Evolutionary conservation across 2,329 filamentous ascomycete species (phyloP).

Genomic region (Curvularia sp.): DNA sequence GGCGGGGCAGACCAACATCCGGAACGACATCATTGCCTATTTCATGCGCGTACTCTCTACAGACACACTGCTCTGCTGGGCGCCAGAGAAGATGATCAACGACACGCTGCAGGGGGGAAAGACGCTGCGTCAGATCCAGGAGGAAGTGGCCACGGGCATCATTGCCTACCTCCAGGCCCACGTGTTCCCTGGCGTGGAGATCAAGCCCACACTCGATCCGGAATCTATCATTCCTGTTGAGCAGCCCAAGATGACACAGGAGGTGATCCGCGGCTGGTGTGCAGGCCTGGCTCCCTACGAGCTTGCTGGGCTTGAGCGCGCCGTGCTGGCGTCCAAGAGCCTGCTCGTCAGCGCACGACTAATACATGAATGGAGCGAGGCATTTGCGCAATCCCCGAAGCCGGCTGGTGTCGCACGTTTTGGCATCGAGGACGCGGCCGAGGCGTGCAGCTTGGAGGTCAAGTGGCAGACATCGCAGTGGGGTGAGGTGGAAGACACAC

Average conservation of each 20-base stretch:
- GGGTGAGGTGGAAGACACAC: conserved; percentile 98
- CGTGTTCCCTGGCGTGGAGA: conserved; percentile 84
- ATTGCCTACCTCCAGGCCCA: conserved; percentile 72
- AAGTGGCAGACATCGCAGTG: conserved; percentile 88
- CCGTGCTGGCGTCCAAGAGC: conserved; percentile 84
- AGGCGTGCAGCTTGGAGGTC: conserved; percentile 81
- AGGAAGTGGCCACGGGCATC: conserved; percentile 71
- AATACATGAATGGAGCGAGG: conserved; percentile 86
- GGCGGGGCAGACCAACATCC: conserved; percentile 58
- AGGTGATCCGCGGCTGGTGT: conserved; percentile 81
- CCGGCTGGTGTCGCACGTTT: conserved; percentile 60
- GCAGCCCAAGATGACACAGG: conserved; percentile 76
- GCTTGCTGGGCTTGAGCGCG: conserved; percentile 84
- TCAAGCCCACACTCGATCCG: conserved; percentile 80
- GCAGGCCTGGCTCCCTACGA: conserved; percentile 75
- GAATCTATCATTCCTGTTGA: conserved; percentile 76
- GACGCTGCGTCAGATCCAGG: conserved; percentile 75
- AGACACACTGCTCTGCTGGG: conserved; percentile 93
- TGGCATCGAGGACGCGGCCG: conserved; percentile 81
- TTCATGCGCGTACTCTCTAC: conserved; percentile 89
- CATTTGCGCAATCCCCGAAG: conserved; percentile 62
- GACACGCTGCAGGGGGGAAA: conserved; percentile 54
- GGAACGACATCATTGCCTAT: conserved; percentile 69
- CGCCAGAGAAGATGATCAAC: conserved; percentile 62
- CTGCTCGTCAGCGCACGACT: conserved; percentile 78